These are phyloP conservation scores for Pseudocercospora musae DNA, from an alignment of 2,329 filamentous ascomycete genomes.

Conservation along the genomic window DNA sequence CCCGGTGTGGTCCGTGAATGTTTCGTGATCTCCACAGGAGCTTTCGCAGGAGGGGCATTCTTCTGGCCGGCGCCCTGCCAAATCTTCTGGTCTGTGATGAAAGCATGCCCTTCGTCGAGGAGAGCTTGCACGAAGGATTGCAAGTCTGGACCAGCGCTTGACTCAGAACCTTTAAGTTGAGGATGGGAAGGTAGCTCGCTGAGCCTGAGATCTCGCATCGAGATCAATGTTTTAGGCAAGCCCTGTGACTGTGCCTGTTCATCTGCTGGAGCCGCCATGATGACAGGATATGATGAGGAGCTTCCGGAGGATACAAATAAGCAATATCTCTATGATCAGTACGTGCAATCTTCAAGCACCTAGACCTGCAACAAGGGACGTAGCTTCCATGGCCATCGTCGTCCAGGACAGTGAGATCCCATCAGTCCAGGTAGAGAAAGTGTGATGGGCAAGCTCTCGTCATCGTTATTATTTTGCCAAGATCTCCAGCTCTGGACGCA, in stretches of 20 bases:
- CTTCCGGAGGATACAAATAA: not conserved
- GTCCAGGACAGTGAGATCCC: not conserved
- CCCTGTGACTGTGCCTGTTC: not conserved
- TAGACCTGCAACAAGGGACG: not conserved
- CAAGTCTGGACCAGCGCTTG: conserved; percentile 45
- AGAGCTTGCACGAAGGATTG: conserved; percentile 52
- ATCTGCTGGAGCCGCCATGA: not conserved
- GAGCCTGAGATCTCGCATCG: conserved; percentile 32
- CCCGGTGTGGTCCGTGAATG: conserved; percentile 40
- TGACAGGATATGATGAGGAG: not conserved
- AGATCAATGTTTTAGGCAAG: conserved; percentile 23
- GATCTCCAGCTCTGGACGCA: not conserved
- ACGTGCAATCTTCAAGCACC: not conserved
- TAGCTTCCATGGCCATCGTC: not conserved
- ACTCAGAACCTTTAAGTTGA: conserved; percentile 21
- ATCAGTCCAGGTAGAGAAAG: not conserved
- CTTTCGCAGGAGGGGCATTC: conserved; percentile 48
- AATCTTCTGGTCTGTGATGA: conserved; percentile 52
- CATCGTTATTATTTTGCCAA: not conserved
- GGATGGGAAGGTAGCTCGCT: conserved; percentile 37
- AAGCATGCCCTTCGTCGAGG: conserved; percentile 57
- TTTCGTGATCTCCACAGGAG: conserved; percentile 54
- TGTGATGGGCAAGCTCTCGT: not conserved
- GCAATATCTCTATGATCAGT: not conserved
- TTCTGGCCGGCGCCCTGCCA: conserved; percentile 50